Base-by-base conservation (phyloP, 1,139 yeast species). In the Pichia sp. region DNA sequence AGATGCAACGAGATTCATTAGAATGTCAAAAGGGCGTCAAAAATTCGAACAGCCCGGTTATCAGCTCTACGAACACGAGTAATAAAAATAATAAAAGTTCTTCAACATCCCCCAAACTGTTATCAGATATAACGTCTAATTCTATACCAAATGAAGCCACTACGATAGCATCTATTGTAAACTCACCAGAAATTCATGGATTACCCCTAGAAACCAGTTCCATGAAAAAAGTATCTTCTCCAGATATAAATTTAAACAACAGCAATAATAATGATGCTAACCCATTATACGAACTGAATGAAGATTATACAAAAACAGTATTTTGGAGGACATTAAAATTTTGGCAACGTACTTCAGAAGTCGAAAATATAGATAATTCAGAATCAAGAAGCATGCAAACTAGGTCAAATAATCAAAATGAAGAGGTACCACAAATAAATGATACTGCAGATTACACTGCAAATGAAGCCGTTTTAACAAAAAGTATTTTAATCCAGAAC, bases 301-400 rank as follows among this genome's bases (percentile, higher is more conserved):
- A 18, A 18, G 38, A 41, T 10, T 45, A 38, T 3, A 33, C 26
- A 11, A 48, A 41, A 29, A 7, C 45, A 11, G 18, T 40, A 3
- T 48, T 48, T 42, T 48, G 50, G 50, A 41, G 28, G 39, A 48
- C 48, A 9, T 26, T 48, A n/a, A 27, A 43, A 5, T 48, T 48
- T 39, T 48, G 50, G 50, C 50, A 44, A 39, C 36, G 41, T 10
- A 41, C 46, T 18, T 31, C 49, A 25, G 34, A 40, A 27, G 11
- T 25, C 30, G 39, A n/a, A 8, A 26, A 9, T 9, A 8, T 9
- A 8, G 29, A 27, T 25, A 10, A 30, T 1, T 31, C 11, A 18
- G 42, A 18, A 18, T 18, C 18, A 18, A 18, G 18, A 18, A 18
- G 18, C 18, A 18, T 18, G 18, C 18, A 18, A 18, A 18, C 18